Conservation (phyloP, 768 basidiomycete genomes). For the Glaciozyma martinii region DNA sequence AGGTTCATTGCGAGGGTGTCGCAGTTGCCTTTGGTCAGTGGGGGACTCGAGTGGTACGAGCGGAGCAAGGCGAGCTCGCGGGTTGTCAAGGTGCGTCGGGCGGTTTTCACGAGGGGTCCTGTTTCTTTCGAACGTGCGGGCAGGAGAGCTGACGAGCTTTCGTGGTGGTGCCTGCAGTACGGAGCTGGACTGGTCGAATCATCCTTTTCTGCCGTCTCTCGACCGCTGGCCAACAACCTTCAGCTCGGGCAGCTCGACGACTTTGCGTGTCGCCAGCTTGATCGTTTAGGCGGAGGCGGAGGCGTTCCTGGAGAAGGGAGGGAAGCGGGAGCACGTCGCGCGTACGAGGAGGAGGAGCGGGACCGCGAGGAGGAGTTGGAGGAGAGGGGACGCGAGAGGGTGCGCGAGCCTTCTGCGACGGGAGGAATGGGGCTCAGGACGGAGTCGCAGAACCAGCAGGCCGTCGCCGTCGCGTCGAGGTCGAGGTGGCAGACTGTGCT, state of each 20-base stretch:
- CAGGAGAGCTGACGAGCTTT: not conserved
- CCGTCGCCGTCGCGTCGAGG: conserved; percentile 35
- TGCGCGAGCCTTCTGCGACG: not conserved
- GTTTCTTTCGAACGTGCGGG: too few relatives aligned
- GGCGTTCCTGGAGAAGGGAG: not conserved
- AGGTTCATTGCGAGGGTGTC: conserved; percentile 27
- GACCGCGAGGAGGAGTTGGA: not conserved
- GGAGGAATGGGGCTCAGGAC: not conserved
- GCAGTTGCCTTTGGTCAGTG: conserved; percentile 22
- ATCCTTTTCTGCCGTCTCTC: conserved; percentile 24
- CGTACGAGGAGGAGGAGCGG: not conserved
- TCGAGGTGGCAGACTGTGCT: conserved; percentile 77
- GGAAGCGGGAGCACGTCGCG: not conserved
- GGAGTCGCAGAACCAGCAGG: conserved; percentile 6
- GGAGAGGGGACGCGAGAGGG: not conserved
- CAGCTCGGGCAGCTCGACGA: conserved; percentile 56
- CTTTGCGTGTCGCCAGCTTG: conserved; percentile 79
- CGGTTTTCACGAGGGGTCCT: not conserved
- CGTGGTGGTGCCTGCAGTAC: conserved; percentile 2
- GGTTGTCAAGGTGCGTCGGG: conserved; percentile 72
- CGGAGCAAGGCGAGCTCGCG: conserved; percentile 72
- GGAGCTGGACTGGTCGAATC: conserved; percentile 30
- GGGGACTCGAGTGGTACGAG: conserved; percentile 42
- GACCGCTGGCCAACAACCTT: conserved; percentile 22
- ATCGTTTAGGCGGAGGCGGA: conserved; percentile 48